Evolutionary conservation across 108 stramenopile genomes (phyloP).

Genomic region (Discostella stelligeroides): DNA sequence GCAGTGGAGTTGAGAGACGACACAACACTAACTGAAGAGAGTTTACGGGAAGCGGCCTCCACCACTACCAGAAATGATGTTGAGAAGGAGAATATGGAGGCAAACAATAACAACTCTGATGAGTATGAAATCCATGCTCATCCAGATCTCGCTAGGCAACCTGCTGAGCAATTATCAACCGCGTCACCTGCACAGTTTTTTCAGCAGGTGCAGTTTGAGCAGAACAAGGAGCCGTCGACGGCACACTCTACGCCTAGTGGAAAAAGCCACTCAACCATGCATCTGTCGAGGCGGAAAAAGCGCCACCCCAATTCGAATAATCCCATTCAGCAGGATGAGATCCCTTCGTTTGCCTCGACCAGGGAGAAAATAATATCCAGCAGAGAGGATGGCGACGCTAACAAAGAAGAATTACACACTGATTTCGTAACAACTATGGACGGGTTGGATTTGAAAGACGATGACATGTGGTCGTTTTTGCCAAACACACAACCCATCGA

Average conservation of each 20-base stretch:
- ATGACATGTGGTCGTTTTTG: conserved; percentile 38
- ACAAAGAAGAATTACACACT: not conserved
- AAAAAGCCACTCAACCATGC: not conserved
- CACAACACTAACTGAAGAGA: conserved; percentile 22
- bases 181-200: not conserved
- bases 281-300: conserved; percentile 28
- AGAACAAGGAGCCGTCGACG: not conserved
- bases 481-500: not conserved
- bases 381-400: not conserved
- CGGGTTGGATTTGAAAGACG: conserved; percentile 31
- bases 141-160: not conserved
- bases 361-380: not conserved
- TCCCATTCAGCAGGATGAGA: not conserved
- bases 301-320: conserved; percentile 4
- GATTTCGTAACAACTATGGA: conserved; percentile 7
- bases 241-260: not conserved
- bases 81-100: not conserved
- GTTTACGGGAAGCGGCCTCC: conserved; percentile 52
- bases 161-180: not conserved
- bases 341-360: not conserved
- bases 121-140: not conserved
- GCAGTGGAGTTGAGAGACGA: conserved; percentile 42
- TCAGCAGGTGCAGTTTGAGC: not conserved
- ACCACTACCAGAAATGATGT: conserved; percentile 8
- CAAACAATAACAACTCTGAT: conserved; percentile 1